Conservation (phyloP, 345 rosid genomes). For the Barbarea vulgaris region DNA sequence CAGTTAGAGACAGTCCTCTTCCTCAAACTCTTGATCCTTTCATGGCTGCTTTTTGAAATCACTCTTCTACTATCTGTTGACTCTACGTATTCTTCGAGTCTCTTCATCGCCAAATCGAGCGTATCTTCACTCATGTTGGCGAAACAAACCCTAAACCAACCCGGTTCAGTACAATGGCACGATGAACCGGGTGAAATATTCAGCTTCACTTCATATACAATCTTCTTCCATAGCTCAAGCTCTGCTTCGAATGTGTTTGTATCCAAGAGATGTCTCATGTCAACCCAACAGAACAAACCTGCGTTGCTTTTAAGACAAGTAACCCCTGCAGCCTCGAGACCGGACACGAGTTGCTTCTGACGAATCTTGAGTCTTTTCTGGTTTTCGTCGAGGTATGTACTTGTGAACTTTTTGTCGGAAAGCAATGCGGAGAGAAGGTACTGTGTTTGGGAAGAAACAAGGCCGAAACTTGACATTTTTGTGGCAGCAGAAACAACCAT, state of each 20-base stretch:
- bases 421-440: slow-evolving; percentile 63
- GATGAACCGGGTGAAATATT: slow-evolving; percentile 73
- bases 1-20: slow-evolving; percentile 53
- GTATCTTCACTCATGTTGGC: slow-evolving; percentile 74
- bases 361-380: slow-evolving; percentile 53
- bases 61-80: slow-evolving; percentile 18
- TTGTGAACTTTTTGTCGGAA: slow-evolving; percentile 68
- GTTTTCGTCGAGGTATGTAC: slow-evolving; percentile 54
- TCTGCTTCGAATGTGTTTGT: slow-evolving; percentile 78
- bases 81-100: slow-evolving; percentile 53
- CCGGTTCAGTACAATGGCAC: slow-evolving; percentile 77
- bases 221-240: slow-evolving; percentile 67
- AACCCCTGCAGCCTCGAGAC: slow-evolving; percentile 61
- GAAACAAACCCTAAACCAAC: slow-evolving; percentile 67
- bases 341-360: slow-evolving; percentile 54
- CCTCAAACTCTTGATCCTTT: slow-evolving; percentile 50
- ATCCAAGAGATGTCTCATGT: slow-evolving; percentile 67
- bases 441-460: slow-evolving; percentile 78
- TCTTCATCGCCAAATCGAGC: slow-evolving; percentile 51
- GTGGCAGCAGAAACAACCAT: slow-evolving; percentile 69
- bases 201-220: slow-evolving; percentile 58
- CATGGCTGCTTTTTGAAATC: slow-evolving; percentile 44
- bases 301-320: slow-evolving; percentile 64
- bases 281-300: slow-evolving; percentile 77
- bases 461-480: slow-evolving; percentile 84